Evolutionary conservation across 495 filamentous ascomycete species (phyloP), one percentile per base, ranked within the genome.

Genomic region (Talaromyces proteolyticus): DNA sequence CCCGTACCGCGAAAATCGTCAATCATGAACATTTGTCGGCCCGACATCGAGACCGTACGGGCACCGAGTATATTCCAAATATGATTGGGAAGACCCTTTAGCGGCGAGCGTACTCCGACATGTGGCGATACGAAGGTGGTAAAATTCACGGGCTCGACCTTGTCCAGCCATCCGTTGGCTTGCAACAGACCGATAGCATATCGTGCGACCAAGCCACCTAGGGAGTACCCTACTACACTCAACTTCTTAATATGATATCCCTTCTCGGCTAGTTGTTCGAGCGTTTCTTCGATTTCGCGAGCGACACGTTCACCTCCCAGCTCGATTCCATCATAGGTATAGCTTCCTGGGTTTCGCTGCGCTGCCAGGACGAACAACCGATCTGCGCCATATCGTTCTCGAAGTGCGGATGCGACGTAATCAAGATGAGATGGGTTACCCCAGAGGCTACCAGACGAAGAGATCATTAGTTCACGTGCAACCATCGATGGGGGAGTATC

Each of bases 271-370:
- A 92, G 74, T n/a, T 73, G 63, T 24, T 86, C 78, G 25, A 96
- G 65, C 34, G 81, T 83, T 54, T 91, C 81, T 65, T 96, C 91
- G 46, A 96, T 89, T 72, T 97, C 92, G 54, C 82, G 71, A 17
- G 85, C 86, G 24, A 96, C 82, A 36, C 92, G 83, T 73, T 97
- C 92, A 50, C 88, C 92, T 49, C 91, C 88, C 7, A 85, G 70
- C 57, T 96, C 91, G 60, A 97, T 90, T 46, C 92, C 92, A 68
- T 97, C 92, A 65, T 97, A 97, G 19, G 92, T 97, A 66, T 85
- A 88, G 52, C 70, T 85, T 4, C 90, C 89, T 47, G 80, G 73
- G 64, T 96, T 97, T 50, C 82, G 77, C 67, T 91, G 86, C 3
- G 85, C 78, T 24, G 84, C 72, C 20, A 96, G 77, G 47, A 96